Evolutionary conservation across 768 basidiomycete species (phyloP).

Genomic region (Candolleomyces efflorescens): DNA sequence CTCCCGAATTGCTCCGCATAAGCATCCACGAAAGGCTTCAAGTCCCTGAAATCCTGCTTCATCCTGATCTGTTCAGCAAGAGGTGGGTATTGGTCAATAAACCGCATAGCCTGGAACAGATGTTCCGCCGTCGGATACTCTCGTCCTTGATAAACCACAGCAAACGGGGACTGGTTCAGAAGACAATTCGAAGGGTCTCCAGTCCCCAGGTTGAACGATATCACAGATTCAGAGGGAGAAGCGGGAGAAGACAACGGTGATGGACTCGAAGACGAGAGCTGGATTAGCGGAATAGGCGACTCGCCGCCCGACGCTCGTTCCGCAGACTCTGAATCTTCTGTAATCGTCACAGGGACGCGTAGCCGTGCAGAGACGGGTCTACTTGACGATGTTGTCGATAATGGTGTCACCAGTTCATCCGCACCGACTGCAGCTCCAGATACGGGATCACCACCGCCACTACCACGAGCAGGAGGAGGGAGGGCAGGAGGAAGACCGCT

Average conservation of each 20-base stretch:
- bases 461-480: too few species aligned
- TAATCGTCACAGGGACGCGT: too few species aligned
- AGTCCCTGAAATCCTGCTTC: conserved; percentile 21
- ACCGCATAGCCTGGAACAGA: conserved; percentile 65
- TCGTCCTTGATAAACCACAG: conserved; percentile 43
- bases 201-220: not conserved
- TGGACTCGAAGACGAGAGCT: not conserved
- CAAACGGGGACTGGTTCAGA: conserved; percentile 54
- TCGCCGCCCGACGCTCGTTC: too few species aligned
- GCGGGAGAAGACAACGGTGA: not conserved
- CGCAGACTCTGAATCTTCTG: too few species aligned
- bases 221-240: not conserved
- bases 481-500: too few species aligned
- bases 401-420: too few species aligned
- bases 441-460: too few species aligned
- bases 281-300: not conserved
- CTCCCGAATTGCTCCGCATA: conserved; percentile 25
- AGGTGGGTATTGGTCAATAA: conserved; percentile 38
- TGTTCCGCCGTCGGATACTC: conserved; percentile 62
- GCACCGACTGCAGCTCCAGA: too few species aligned
- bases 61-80: conserved; percentile 50
- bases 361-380: too few species aligned
- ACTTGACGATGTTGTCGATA: too few species aligned
- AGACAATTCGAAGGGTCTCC: conserved; percentile 29
- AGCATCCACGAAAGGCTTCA: conserved; percentile 21